Base-by-base conservation (phyloP, 2,329 filamentous ascomycete genomes). In the Magnaporthales sp. region DNA sequence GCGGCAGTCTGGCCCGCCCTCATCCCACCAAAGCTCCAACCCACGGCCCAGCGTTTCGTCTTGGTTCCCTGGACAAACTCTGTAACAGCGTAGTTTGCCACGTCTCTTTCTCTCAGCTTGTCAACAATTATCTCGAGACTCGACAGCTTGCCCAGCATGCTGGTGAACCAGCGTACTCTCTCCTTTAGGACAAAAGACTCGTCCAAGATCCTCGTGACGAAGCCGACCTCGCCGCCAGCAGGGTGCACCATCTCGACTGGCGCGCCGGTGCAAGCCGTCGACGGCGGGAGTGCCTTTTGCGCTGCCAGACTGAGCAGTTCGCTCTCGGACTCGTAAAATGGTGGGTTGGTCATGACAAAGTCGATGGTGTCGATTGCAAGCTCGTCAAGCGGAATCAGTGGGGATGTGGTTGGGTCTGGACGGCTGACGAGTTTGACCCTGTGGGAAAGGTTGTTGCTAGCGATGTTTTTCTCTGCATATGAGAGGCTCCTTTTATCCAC, bases 281-380 rank as follows among this genome's bases (percentile, higher is more conserved):
- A 86, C 0, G 93, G 90, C 0, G 87, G 87, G 0, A 83, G 82
- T 3, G 83, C 77, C 75, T 97, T 97, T 51, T 83, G 77, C 19
- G 80, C 76, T 0, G 91, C 89, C 1, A 89, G 89, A 4, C 80
- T 78, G 3, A 83, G 70, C 77, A 97, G 85, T 64, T 96, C 92
- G 5, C 83, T 77, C 3, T 84, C 79, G 0, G 91, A 93, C n/a
- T 82, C 77, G 79, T 97, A 98, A 78, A 99, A 99, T 0, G 95
- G 95, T 0, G 95, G 95, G 71, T 99, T 99, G 70, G 90, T 94
- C 88, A 98, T 96, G 67, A 86, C 88, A 75, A 98, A 97, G 74
- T 94, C 89, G 60, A 96, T 81, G 3, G 69, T 73, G 8, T 78
- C 74, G 4, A 85, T 74, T 26, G 75, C 77, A 0, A 88, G 73